Base-by-base conservation (phyloP, 768 basidiomycete genomes). In the Hypholoma sublateritium region DNA sequence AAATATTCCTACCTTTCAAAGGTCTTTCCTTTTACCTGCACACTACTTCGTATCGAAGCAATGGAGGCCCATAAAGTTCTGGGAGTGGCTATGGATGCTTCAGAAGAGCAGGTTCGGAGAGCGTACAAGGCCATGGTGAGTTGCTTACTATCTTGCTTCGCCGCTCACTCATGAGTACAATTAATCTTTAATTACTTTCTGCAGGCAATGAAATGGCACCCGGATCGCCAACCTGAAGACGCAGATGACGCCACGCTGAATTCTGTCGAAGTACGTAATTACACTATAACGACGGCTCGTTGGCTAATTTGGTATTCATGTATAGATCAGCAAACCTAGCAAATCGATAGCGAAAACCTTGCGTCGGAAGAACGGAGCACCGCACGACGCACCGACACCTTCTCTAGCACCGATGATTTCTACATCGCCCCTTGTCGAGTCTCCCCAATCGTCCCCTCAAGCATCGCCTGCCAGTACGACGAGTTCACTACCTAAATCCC, bases 41-140 rank as follows among this genome's bases (percentile, higher is more conserved):
- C 43, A 19, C 28, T 35, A 28, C 46, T 22, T 17, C 32, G 37
- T 56, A 12, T 25, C 41, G 9, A 48, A 37, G 56, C 50, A 34
- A 64, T 68, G 68, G 66, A 69, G 47, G 45, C 64, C 37, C 67
- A 70, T 51, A 65, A 75, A 52, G 70, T 79, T 22, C 73, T 86
- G 17, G 82, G 77, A 47, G 70, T 86, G 55, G 64, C 66, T 17
- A 65, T 64, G 34, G 72, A 79, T 59, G 78, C 83, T 28, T 77
- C 74, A 49, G 73, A 77, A 51, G 80, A 83, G 19, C 77, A 77
- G 14, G 74, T 86, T 64, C 77, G 73, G 62, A 62, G 65, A 37
- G 82, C 84, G 24, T 86, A 84, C 72, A 85, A 80, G 69, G 74
- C 74, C 62, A 68, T 82, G 63, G 84, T 84, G 64, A 53, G 77